Evolutionary conservation across 306 rosid species (phyloP).

Genomic region (Citrullus mucosospermus): DNA sequence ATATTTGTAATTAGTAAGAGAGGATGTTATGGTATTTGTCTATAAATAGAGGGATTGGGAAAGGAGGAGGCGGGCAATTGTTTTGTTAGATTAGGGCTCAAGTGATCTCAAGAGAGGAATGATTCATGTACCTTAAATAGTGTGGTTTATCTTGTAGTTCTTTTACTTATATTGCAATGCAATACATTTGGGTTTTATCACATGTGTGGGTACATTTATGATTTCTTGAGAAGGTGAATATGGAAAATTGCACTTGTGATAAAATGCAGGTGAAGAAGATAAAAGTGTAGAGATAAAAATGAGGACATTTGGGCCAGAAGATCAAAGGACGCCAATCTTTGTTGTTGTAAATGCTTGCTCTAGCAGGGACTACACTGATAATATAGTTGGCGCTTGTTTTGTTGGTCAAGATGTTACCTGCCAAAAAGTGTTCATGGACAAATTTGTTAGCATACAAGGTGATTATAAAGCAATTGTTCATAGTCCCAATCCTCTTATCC

Average conservation of each 20-base stretch:
- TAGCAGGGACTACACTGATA: constrained; percentile 77
- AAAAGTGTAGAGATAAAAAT: constrained; percentile 83
- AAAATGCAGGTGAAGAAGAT: constrained; percentile 92
- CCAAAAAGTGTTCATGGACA: constrained; percentile 95
- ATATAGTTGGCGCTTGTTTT: constrained; percentile 93
- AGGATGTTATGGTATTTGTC: too few species aligned
- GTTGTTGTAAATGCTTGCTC: constrained; percentile 97
- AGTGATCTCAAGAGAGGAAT: too few species aligned
- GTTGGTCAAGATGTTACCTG: constrained; percentile 96
- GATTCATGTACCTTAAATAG: too few species aligned
- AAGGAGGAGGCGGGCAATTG: too few species aligned
- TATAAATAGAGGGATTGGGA: too few species aligned
- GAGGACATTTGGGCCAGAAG: constrained; percentile 72
- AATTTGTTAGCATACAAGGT: constrained; percentile 87
- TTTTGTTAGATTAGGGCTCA: too few species aligned
- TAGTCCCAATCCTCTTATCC: constrained; percentile 88
- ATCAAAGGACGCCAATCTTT: constrained; percentile 49
- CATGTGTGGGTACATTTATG: not conserved
- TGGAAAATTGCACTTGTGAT: constrained; percentile 25
- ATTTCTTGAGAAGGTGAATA: constrained; percentile 9
- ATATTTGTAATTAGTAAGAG: too few species aligned
- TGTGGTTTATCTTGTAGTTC: not conserved
- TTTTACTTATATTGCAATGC: not conserved
- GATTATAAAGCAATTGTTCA: constrained; percentile 95
- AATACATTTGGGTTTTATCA: not conserved